Conservation (phyloP, 495 filamentous ascomycete genomes). For the Darksidea phi region DNA sequence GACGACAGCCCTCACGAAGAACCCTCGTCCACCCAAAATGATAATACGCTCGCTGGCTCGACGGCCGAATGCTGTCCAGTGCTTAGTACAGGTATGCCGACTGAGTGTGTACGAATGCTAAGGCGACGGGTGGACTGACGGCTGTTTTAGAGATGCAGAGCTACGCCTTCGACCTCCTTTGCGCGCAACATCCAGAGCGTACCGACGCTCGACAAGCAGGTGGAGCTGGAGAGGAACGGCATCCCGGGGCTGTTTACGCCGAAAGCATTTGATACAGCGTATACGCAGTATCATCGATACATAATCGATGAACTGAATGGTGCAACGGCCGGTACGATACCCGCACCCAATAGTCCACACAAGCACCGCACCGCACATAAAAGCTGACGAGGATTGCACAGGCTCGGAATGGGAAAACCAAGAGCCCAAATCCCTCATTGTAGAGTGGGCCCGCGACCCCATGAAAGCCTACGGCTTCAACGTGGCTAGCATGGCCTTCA, state of each 20-base stretch:
- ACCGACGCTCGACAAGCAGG: slow-evolving; percentile 58
- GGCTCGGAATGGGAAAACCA: slow-evolving; percentile 57
- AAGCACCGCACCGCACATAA: neutral
- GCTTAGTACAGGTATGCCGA: slow-evolving; percentile 34
- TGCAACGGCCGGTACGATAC: slow-evolving; percentile 62
- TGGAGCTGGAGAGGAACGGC: slow-evolving; percentile 55
- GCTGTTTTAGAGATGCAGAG: slow-evolving; percentile 26
- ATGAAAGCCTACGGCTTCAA: slow-evolving; percentile 81
- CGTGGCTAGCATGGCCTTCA: slow-evolving; percentile 90
- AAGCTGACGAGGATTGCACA: slow-evolving; percentile 4
- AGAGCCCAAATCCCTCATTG: slow-evolving; percentile 63
- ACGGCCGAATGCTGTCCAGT: slow-evolving; percentile 54
- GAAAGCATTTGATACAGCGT: slow-evolving; percentile 68
- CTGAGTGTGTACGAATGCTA: too few species aligned
- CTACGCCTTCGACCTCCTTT: slow-evolving; percentile 12
- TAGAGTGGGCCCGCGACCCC: slow-evolving; percentile 75
- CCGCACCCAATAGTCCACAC: neutral
- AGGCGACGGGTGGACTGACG: slow-evolving; percentile 18
- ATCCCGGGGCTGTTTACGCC: slow-evolving; percentile 66
- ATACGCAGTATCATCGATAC: slow-evolving; percentile 75
- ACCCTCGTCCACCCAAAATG: slow-evolving; percentile 33
- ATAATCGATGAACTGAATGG: slow-evolving; percentile 73
- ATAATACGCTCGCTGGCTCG: slow-evolving; percentile 55
- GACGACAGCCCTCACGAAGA: neutral
- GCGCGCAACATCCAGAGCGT: slow-evolving; percentile 53